Percentiles rank a stretch among this genome's conserved stretches.
These are phyloP conservation scores for Candida tallmaniae DNA, from an alignment of 805 yeast genomes.

Conservation along the genomic window DNA sequence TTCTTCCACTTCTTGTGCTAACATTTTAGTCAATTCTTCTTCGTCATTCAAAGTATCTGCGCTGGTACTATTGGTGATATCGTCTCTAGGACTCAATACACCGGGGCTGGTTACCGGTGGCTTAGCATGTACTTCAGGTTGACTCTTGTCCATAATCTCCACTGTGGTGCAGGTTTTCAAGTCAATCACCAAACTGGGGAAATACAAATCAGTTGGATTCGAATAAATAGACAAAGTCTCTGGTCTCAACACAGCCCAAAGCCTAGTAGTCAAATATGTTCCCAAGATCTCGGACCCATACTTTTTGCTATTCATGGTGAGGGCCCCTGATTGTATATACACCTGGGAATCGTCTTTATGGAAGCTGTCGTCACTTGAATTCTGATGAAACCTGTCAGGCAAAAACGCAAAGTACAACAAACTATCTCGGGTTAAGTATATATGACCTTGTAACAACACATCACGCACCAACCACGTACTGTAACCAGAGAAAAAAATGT, in stretches of 20 bases:
- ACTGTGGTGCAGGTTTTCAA: slow-evolving; percentile 59
- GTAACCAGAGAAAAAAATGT: slow-evolving; percentile 55
- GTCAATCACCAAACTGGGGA: slow-evolving; percentile 75
- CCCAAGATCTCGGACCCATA: slow-evolving; percentile 36
- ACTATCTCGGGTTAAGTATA: slow-evolving; percentile 62
- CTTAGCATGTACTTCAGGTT: slow-evolving; percentile 18
- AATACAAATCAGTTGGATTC: slow-evolving; percentile 75
- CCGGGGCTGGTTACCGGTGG: slow-evolving; percentile 7
- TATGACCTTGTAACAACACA: slow-evolving; percentile 80
- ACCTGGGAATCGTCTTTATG: slow-evolving; percentile 20
- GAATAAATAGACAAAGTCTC: slow-evolving; percentile 65
- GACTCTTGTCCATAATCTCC: slow-evolving; percentile 40
- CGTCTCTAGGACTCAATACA: slow-evolving; percentile 8
- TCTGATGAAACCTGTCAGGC: slow-evolving; percentile 34
- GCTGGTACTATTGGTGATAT: slow-evolving; percentile 9
- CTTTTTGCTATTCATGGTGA: slow-evolving; percentile 35
- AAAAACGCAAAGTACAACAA: slow-evolving; percentile 74
- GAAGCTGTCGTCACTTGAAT: slow-evolving; percentile 1
- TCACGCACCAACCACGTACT: slow-evolving; percentile 80
- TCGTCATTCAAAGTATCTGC: slow-evolving; percentile 18
- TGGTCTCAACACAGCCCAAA: slow-evolving; percentile 77
- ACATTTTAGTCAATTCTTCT: slow-evolving; percentile 18
- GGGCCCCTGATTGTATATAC: slow-evolving; percentile 31
- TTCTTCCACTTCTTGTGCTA: slow-evolving; percentile 23
- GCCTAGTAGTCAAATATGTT: slow-evolving; percentile 43